Base-by-base conservation (phyloP, 179 eudicot genomes). In the Patellifolia procumbens region DNA sequence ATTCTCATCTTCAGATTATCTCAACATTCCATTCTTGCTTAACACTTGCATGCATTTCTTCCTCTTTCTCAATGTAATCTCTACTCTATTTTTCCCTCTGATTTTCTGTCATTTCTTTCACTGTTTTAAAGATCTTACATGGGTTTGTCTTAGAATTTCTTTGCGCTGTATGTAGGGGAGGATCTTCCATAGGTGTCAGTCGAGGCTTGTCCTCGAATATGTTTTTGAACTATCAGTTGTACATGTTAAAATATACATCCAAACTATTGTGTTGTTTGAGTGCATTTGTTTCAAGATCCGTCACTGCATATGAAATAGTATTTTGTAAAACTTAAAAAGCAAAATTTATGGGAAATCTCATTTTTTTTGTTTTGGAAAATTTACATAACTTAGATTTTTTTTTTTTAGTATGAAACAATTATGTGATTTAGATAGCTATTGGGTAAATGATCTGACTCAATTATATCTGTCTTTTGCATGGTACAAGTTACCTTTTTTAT, bases 401-500 rank as follows among this genome's bases (percentile, higher is more conserved):
- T n/a, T n/a, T n/a, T n/a, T n/a, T n/a, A n/a, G n/a, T n/a, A n/a
- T n/a, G n/a, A n/a, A n/a, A n/a, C n/a, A n/a, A n/a, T n/a, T n/a
- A n/a, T n/a, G n/a, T n/a, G n/a, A 2, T 39, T 6, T 63, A 63
- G 68, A 63, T 63, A 31, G 34, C 39, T 63, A 43, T 39, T 39
- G 45, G 9, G 68, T 42, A 34, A 19, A 51, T 49, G 79, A 69
- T 60, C 42, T 74, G 28, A 70, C 58, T 52, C 29, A 22, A 72
- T 73, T 26, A 63, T 58, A 48, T n/a, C 20, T 79, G 53, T 20
- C 55, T 74, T 77, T 68, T 81, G 75, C 84, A 78, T 81, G 81
- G 81, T 77, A 59, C 71, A 74, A 39, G 17, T 73, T 68, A 22
- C 49, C 67, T 79, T 79, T 46, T 55, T 58, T 8, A 19, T 26